phyloP scores from a whole-genome alignment of 768 basidiomycete genomes.

The Hemileccinum rubropunctum region DNA sequence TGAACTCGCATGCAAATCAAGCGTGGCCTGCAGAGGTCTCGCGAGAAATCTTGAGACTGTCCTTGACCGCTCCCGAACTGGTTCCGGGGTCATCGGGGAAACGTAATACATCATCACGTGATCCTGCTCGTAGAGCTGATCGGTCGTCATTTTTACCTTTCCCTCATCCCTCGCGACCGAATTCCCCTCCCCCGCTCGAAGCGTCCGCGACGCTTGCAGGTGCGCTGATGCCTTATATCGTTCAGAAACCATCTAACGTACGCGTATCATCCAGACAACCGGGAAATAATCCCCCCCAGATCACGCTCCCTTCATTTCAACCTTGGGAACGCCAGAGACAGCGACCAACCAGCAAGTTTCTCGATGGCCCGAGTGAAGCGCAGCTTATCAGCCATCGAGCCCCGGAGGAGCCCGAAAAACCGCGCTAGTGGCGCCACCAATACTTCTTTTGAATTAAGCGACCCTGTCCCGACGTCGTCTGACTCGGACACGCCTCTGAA shows the following conservation, averaged over 20 bases:
- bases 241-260: background rate
- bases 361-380: slow-evolving; percentile 25
- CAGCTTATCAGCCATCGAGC: slow-evolving; percentile 23
- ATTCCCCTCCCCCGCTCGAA: slow-evolving; percentile 11
- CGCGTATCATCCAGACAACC: slow-evolving; percentile 11
- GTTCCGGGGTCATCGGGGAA: slow-evolving; percentile 25
- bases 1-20: slow-evolving; percentile 29
- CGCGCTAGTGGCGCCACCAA: slow-evolving; percentile 14
- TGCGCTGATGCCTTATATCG: slow-evolving; percentile 1
- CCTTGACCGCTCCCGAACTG: slow-evolving; percentile 29
- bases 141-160: slow-evolving; percentile 32
- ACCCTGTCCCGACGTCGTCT: slow-evolving; percentile 13
- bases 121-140: slow-evolving; percentile 18
- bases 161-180: slow-evolving; percentile 26
- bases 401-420: slow-evolving; percentile 14
- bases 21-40: slow-evolving; percentile 62
- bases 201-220: slow-evolving; percentile 29
- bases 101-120: slow-evolving; percentile 20
- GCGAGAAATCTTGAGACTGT: slow-evolving; percentile 50
- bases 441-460: slow-evolving; percentile 16
- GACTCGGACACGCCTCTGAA: slow-evolving; percentile 12
- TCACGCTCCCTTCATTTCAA: slow-evolving; percentile 23
- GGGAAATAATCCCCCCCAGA: slow-evolving; percentile 12
- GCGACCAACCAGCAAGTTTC: slow-evolving; percentile 4
- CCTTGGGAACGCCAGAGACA: slow-evolving; percentile 14